Conservation (phyloP, 352 stramenopile genomes). For the Blastocystis sp. region DNA sequence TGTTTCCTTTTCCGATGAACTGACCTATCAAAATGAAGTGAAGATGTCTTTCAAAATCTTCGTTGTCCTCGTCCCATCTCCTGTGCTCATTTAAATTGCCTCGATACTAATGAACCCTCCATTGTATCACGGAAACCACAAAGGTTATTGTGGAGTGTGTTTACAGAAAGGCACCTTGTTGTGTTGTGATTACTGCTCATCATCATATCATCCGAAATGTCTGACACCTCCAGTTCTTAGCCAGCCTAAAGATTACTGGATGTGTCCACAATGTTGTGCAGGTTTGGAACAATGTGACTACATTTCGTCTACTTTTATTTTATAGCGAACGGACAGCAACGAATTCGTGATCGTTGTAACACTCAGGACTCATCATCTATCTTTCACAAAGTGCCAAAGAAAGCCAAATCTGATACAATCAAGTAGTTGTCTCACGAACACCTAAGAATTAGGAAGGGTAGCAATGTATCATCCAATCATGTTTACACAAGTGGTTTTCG, state of each 20-base stretch:
- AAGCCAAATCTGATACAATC: not conserved
- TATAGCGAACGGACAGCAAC: not conserved
- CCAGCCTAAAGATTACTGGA: conserved; percentile 10
- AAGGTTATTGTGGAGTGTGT: not conserved
- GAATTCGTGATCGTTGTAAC: not conserved
- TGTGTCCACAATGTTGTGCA: conserved; percentile 1
- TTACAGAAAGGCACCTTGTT: conserved; percentile 1
- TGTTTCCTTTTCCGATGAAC: too few relatives aligned
- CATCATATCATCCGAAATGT: conserved; percentile 22
- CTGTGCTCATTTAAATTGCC: not conserved
- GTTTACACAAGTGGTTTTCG: conserved; percentile 33
- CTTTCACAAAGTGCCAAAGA: too few relatives aligned
- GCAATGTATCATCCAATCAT: not conserved
- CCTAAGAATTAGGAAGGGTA: not conserved
- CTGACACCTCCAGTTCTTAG: not conserved
- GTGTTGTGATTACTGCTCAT: conserved; percentile 37
- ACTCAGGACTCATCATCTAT: not conserved
- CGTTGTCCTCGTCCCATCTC: too few relatives aligned
- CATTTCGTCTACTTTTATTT: not conserved
- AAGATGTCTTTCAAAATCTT: not conserved
- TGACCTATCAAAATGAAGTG: not conserved
- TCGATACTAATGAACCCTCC: conserved; percentile 4
- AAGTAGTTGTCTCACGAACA: not conserved
- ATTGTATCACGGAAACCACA: conserved; percentile 12
- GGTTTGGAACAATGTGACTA: not conserved